These are phyloP conservation scores for Tulasnella sp. DNA, from an alignment of 768 basidiomycete species.

Conservation along the genomic window DNA sequence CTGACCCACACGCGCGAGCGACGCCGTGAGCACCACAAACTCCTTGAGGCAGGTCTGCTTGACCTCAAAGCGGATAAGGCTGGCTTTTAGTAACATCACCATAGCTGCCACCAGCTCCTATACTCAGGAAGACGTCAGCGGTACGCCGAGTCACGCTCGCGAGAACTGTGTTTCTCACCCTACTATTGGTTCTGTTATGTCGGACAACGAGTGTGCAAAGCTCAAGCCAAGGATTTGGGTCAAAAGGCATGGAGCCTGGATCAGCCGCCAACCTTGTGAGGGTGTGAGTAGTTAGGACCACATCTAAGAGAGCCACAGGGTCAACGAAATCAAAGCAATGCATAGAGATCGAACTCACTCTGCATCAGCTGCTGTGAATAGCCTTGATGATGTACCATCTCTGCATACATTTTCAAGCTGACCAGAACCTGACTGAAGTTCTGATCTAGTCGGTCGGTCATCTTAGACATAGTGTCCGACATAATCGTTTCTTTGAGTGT, in stretches of 20 bases:
- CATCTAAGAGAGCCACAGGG: constrained; percentile 31
- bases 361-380: constrained; percentile 44
- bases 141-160: too few relatives aligned
- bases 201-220: constrained; percentile 44
- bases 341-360: constrained; percentile 32
- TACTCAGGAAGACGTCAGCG: neutral
- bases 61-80: constrained; percentile 41
- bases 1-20: constrained; percentile 23
- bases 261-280: constrained; percentile 52
- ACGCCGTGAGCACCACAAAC: constrained; percentile 39
- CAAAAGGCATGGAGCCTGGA: constrained; percentile 35
- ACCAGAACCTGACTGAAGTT: constrained; percentile 32
- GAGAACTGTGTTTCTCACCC: constrained; percentile 32
- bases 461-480: constrained; percentile 36
- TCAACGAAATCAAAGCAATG: neutral
- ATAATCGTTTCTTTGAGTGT: constrained; percentile 34
- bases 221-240: constrained; percentile 45
- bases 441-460: constrained; percentile 41
- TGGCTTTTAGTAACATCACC: constrained; percentile 50
- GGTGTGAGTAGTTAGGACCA: constrained; percentile 42
- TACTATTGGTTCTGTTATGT: constrained; percentile 46
- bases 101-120: constrained; percentile 49
- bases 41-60: constrained; percentile 33
- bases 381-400: constrained; percentile 43
- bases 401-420: constrained; percentile 48